Percentiles rank a stretch among this genome's conserved stretches.
Conservation (phyloP, 192 early-diverging fungal species). For the Backusella macrospora region DNA sequence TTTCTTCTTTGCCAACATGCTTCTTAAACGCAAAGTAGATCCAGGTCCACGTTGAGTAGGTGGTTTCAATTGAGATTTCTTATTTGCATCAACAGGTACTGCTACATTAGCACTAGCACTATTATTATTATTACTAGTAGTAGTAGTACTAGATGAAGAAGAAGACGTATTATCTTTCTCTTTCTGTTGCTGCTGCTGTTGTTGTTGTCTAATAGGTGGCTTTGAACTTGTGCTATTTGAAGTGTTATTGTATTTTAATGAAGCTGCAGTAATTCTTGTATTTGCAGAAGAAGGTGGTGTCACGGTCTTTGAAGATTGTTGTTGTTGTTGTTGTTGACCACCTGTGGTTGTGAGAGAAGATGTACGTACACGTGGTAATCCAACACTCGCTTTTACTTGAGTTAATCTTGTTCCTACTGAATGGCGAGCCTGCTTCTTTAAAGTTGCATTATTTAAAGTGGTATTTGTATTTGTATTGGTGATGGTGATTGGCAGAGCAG, state of each 20-base stretch:
- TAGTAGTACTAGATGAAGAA: background rate
- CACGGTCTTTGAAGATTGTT: too few species aligned
- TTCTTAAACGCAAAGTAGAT: constrained; percentile 37
- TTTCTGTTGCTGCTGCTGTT: background rate
- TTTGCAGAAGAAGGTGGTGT: background rate
- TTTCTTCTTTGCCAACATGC: constrained; percentile 36
- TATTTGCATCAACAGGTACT: background rate
- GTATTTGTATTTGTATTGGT: background rate
- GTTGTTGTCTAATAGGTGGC: background rate
- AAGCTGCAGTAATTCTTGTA: background rate
- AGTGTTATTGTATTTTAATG: background rate
- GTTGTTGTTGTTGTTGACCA: background rate
- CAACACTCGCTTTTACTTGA: constrained; percentile 19
- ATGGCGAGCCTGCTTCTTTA: constrained; percentile 5
- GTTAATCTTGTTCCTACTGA: constrained; percentile 10
- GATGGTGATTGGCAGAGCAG: background rate
- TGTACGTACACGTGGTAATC: constrained; percentile 23
- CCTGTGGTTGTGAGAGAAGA: constrained; percentile 8
- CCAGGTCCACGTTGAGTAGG: constrained; percentile 37
- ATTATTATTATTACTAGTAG: background rate
- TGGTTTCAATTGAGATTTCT: constrained; percentile 26
- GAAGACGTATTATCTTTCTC: background rate
- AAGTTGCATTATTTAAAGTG: background rate
- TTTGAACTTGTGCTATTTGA: too few species aligned
- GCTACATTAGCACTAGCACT: background rate